Evolutionary conservation across 805 yeast species (phyloP).

Genomic region (Starmerella apicola): DNA sequence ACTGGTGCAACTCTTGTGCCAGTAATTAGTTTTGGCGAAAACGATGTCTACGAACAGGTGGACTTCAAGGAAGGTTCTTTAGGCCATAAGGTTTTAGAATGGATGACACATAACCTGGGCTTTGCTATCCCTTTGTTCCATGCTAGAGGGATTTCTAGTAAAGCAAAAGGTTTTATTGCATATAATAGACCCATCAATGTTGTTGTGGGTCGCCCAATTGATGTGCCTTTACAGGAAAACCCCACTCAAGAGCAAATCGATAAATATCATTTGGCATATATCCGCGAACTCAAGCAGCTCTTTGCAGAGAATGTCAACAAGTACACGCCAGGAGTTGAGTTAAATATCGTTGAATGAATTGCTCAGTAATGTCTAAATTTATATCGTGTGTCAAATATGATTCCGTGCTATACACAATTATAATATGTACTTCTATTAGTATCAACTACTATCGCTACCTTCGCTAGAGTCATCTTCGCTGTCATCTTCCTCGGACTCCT

Average conservation of each 20-base stretch:
- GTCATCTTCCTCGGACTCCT: neutral
- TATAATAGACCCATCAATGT: slow-evolving; percentile 68
- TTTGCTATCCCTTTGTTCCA: slow-evolving; percentile 86
- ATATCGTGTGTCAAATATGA: neutral
- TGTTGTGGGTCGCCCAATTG: slow-evolving; percentile 36
- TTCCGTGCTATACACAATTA: neutral
- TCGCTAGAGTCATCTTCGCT: neutral
- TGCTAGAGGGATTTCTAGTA: slow-evolving; percentile 73
- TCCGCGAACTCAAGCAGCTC: slow-evolving; percentile 47
- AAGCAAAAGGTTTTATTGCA: slow-evolving; percentile 84
- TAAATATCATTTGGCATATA: slow-evolving; percentile 60
- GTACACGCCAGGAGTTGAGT: slow-evolving; percentile 16
- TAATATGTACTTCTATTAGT: neutral
- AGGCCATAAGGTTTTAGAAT: slow-evolving; percentile 48
- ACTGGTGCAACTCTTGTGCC: slow-evolving; percentile 80
- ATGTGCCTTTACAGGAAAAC: slow-evolving; percentile 20
- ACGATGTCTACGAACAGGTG: slow-evolving; percentile 42
- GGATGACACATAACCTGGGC: slow-evolving; percentile 59
- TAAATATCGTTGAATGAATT: slow-evolving; percentile 15
- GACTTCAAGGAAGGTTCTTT: slow-evolving; percentile 34
- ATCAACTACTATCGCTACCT: neutral
- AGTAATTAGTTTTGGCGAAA: slow-evolving; percentile 84
- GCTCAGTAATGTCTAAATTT: neutral
- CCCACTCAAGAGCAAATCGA: slow-evolving; percentile 14
- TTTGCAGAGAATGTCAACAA: slow-evolving; percentile 51